Evolutionary conservation across 2,329 filamentous ascomycete genomes (phyloP).

Genomic region (Madurella fahalii): DNA sequence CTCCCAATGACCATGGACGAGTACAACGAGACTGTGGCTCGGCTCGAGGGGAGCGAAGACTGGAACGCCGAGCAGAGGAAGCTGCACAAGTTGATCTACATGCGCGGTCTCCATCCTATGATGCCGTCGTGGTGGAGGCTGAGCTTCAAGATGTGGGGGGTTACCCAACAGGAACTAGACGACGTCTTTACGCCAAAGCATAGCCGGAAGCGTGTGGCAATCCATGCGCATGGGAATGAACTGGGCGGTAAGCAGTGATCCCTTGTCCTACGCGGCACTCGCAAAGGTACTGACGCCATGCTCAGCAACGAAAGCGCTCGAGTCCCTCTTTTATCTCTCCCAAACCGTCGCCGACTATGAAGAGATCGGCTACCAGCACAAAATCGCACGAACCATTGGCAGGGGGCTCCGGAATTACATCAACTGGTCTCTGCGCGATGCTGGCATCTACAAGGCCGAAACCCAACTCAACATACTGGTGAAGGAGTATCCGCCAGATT

Average conservation of each 20-base stretch:
- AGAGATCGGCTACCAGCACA: conserved; percentile 27
- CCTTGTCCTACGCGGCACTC: neutral
- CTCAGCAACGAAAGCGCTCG: conserved; percentile 33
- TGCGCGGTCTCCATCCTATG: conserved; percentile 35
- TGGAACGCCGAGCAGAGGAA: conserved; percentile 33
- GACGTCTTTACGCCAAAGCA: conserved; percentile 30
- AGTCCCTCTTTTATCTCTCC: conserved; percentile 33
- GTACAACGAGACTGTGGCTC: conserved; percentile 11
- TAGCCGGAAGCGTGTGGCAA: conserved; percentile 25
- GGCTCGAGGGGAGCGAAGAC: conserved; percentile 18
- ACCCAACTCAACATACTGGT: conserved; percentile 20
- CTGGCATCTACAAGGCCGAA: conserved; percentile 22
- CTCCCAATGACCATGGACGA: conserved; percentile 16
- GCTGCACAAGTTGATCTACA: conserved; percentile 33
- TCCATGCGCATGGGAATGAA: conserved; percentile 28
- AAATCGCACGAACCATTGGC: conserved; percentile 29
- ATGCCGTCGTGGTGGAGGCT: conserved; percentile 32
- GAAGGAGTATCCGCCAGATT: conserved; percentile 15
- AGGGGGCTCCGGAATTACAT: conserved; percentile 31
- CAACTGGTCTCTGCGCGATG: conserved; percentile 32
- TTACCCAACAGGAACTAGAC: conserved; percentile 26
- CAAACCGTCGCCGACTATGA: conserved; percentile 31
- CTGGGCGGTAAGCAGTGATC: conserved; percentile 24
- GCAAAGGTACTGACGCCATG: conserved; percentile 5
- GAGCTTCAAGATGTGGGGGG: conserved; percentile 32